Evolutionary conservation across 2,329 filamentous ascomycete species (phyloP).

Genomic region (Chrysosporium queenslandicum): DNA sequence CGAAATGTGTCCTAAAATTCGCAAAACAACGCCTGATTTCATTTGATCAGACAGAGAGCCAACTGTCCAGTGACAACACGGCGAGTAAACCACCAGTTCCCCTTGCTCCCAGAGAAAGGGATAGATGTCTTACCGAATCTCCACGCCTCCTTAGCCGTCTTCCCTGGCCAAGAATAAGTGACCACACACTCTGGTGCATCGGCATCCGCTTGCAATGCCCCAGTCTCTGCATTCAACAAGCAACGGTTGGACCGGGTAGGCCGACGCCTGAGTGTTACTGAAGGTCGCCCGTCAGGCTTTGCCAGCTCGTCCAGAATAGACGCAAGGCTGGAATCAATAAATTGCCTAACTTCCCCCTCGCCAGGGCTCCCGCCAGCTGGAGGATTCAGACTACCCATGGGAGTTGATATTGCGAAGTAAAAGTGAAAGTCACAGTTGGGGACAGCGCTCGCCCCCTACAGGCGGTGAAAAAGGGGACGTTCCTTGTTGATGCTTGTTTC

Average conservation of each 20-base stretch:
- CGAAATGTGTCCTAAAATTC: constrained; percentile 48
- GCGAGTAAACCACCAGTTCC: not conserved
- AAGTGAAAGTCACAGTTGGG: not conserved
- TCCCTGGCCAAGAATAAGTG: constrained; percentile 47
- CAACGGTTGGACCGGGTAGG: constrained; percentile 18
- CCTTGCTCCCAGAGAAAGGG: not conserved
- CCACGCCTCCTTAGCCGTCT: constrained; percentile 48
- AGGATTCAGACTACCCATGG: no score
- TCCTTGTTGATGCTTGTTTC: no score
- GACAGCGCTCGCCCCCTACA: not conserved
- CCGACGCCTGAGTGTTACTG: constrained; percentile 23
- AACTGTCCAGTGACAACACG: not conserved
- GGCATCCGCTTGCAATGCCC: constrained; percentile 22
- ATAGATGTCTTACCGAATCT: constrained; percentile 40
- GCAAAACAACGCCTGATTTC: constrained; percentile 42
- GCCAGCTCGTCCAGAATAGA: constrained; percentile 23
- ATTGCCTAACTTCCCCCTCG: constrained; percentile 22
- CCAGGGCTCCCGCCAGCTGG: not conserved
- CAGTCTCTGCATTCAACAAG: constrained; percentile 24
- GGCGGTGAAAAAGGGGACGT: not conserved
- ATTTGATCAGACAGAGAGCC: not conserved
- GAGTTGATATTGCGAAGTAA: not conserved
- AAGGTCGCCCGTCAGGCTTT: constrained; percentile 22
- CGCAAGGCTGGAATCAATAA: constrained; percentile 25
- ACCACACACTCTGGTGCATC: constrained; percentile 14